Evolutionary conservation across 163 green algal species (phyloP).

Genomic region (Scenedesmus sp.): DNA sequence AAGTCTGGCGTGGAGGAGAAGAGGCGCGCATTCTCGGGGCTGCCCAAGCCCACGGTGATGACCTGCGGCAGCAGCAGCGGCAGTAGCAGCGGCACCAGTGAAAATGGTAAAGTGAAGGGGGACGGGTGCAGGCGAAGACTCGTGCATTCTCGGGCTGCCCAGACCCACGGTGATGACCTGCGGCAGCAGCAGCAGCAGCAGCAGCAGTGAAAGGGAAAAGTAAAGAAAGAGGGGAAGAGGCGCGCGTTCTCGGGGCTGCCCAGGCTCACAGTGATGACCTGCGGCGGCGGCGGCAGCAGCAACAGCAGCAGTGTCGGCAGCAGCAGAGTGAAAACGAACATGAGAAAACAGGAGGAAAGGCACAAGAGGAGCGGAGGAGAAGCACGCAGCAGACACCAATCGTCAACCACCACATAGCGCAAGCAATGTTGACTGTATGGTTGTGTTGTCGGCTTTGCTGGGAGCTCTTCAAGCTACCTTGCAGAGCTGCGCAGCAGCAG

Average conservation of each 20-base stretch:
- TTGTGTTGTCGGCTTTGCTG: no score
- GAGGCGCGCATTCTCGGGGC: constrained; percentile 60
- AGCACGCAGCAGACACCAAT: no score
- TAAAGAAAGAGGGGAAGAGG: constrained; percentile 79
- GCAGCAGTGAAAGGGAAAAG: constrained; percentile 57
- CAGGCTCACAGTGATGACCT: constrained; percentile 60
- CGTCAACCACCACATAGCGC: no score
- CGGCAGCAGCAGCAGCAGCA: constrained; percentile 1
- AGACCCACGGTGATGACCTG: constrained; percentile 61
- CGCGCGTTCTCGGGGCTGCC: constrained; percentile 66
- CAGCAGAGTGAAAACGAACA: constrained; percentile 67
- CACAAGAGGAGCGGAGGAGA: no score
- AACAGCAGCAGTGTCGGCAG: constrained; percentile 58
- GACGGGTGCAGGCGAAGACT: constrained; percentile 73
- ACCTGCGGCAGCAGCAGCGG: not conserved
- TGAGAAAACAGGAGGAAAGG: no score
- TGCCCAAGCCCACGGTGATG: constrained; percentile 68
- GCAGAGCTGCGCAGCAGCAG: no score
- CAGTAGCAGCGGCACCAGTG: constrained; percentile 47
- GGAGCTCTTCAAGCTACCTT: no score
- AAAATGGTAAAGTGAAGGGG: constrained; percentile 66
- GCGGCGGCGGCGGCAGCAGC: not conserved
- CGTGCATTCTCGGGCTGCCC: constrained; percentile 65
- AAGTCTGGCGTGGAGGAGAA: constrained; percentile 80
- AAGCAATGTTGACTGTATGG: no score